A percentile compares a stretch with the other conserved stretches of the same genome.
Conservation (phyloP, 2,329 filamentous ascomycete genomes). For the Ramularia collo-cygni region DNA sequence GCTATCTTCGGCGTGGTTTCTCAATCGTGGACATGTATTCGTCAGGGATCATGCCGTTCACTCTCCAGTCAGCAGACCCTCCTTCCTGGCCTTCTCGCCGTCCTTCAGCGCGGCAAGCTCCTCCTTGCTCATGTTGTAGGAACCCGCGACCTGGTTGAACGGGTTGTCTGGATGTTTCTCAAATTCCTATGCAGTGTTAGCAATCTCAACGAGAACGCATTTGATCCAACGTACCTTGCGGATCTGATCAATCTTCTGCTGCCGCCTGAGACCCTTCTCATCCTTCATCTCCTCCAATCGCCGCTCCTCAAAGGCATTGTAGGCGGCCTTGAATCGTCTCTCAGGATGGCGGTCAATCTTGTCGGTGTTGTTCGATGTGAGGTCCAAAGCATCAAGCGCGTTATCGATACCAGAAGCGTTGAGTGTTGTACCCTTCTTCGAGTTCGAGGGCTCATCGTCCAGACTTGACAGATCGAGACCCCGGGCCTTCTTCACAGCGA, state of each 20-base stretch:
- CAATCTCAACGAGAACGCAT: not conserved
- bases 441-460: slow-evolving; percentile 45
- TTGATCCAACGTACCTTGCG: slow-evolving; percentile 45
- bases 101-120: slow-evolving; percentile 62
- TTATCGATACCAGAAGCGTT: slow-evolving; percentile 89
- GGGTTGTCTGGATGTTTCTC: slow-evolving; percentile 92
- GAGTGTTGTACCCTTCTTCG: slow-evolving; percentile 51
- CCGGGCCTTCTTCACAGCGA: slow-evolving; percentile 50
- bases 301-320: slow-evolving; percentile 72
- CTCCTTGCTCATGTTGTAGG: slow-evolving; percentile 71
- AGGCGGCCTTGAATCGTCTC: slow-evolving; percentile 78
- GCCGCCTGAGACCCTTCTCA: slow-evolving; percentile 71
- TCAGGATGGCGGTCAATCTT: slow-evolving; percentile 88
- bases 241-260: slow-evolving; percentile 79
- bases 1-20: too few species aligned
- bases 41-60: slow-evolving; percentile 1
- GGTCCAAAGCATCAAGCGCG: slow-evolving; percentile 74
- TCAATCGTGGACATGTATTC: too few species aligned
- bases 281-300: slow-evolving; percentile 77
- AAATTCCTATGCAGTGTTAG: slow-evolving; percentile 59
- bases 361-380: slow-evolving; percentile 52
- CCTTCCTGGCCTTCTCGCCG: slow-evolving; percentile 26
- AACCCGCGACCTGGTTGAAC: slow-evolving; percentile 74
- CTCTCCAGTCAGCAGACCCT: slow-evolving; percentile 19
- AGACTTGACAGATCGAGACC: slow-evolving; percentile 72